These are phyloP conservation scores for Cryptococcus sp. DNA, from an alignment of 1,284 basidiomycete species.

Conservation along the genomic window DNA sequence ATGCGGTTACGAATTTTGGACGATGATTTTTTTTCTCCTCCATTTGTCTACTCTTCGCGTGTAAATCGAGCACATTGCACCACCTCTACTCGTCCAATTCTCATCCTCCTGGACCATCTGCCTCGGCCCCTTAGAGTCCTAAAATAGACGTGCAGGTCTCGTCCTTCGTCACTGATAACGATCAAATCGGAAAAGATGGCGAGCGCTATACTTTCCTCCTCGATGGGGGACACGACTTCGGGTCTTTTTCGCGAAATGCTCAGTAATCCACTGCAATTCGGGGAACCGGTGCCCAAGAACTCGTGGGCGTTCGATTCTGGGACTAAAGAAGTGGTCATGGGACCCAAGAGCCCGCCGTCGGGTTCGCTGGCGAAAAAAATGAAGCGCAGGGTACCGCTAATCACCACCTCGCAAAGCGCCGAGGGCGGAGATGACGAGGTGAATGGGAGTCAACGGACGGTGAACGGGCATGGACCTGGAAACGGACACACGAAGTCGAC, in stretches of 20 bases:
- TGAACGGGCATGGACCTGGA: not conserved
- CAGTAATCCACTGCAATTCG: constrained; percentile 18
- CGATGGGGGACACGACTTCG: not conserved
- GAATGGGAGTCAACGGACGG: not conserved
- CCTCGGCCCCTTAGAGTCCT: no score
- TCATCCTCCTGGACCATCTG: no score
- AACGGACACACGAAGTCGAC: not conserved
- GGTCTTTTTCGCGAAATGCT: constrained; percentile 20
- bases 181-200: no score
- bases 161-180: no score
- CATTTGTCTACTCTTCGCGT: no score
- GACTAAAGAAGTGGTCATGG: constrained; percentile 21
- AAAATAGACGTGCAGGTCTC: no score
- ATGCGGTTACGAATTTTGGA: no score
- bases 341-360: constrained; percentile 18
- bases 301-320: constrained; percentile 12
- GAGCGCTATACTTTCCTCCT: no score
- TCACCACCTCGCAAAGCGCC: not conserved
- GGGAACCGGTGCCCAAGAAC: constrained; percentile 16
- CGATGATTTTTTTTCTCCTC: no score
- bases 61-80: no score
- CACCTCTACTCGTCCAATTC: no score
- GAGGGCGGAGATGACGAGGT: not conserved
- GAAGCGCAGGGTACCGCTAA: not conserved
- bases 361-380: not conserved